Evolutionary conservation across 2,329 filamentous ascomycete genomes (phyloP).

Genomic region (Sclerotinia glacialis): DNA sequence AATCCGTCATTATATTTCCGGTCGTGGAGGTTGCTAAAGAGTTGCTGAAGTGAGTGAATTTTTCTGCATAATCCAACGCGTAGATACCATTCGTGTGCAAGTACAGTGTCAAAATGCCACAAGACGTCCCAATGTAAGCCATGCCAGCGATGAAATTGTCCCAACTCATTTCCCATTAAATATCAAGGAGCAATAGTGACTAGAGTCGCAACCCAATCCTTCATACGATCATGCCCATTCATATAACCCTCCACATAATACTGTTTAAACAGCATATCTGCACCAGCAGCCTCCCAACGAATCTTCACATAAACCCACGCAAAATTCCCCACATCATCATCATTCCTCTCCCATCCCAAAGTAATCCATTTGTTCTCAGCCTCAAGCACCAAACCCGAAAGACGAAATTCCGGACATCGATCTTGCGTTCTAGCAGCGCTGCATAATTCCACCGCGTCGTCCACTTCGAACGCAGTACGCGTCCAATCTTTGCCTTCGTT

Average conservation of each 20-base stretch:
- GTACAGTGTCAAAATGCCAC: background rate
- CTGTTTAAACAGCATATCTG: conserved; percentile 12
- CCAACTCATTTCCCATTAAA: background rate
- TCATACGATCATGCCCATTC: conserved; percentile 17
- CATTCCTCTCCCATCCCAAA: conserved; percentile 17
- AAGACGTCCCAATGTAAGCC: background rate
- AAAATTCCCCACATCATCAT: conserved; percentile 21
- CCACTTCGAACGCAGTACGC: conserved; percentile 17
- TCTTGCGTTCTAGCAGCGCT: background rate
- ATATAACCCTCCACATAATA: conserved; percentile 17
- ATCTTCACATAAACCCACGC: conserved; percentile 13
- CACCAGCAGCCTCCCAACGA: background rate
- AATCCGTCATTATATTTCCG: background rate
- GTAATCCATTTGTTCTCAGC: background rate
- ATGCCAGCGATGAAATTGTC: too few relatives aligned
- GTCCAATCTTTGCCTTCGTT: conserved; percentile 18
- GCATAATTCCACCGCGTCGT: conserved; percentile 3
- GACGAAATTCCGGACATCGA: conserved; percentile 6
- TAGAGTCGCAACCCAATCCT: conserved; percentile 14
- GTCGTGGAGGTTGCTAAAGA: too few relatives aligned
- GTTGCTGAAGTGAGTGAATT: background rate
- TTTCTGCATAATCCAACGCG: background rate
- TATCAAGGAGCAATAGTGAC: conserved; percentile 1
- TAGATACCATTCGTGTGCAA: too few relatives aligned
- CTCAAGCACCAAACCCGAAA: conserved; percentile 5